phyloP scores from a whole-genome alignment of 495 filamentous ascomycete species.

The Daldinia grandis region DNA sequence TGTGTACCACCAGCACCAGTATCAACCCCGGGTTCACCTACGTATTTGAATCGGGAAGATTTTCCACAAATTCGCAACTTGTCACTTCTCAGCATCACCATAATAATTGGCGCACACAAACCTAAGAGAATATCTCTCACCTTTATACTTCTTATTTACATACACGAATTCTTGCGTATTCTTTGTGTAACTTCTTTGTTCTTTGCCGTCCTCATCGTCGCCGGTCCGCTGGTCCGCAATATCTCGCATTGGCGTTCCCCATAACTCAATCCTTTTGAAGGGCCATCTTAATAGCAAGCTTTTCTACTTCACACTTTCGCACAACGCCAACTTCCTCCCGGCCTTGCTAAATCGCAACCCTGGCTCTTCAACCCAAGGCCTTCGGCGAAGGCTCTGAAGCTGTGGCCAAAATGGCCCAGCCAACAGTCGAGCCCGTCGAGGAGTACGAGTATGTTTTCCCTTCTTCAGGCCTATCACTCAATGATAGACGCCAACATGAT shows the following conservation, averaged over 20 bases:
- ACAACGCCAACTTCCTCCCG: constrained; percentile 11
- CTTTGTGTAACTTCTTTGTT: constrained; percentile 23
- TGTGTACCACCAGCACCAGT: constrained; percentile 19
- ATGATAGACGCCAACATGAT: background rate
- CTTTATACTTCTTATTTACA: background rate
- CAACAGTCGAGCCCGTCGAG: constrained; percentile 62
- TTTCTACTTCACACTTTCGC: constrained; percentile 4
- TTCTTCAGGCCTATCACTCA: background rate
- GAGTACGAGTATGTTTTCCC: constrained; percentile 63
- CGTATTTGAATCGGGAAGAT: constrained; percentile 33
- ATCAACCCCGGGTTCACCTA: constrained; percentile 21
- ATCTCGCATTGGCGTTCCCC: constrained; percentile 19
- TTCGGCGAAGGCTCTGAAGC: constrained; percentile 63
- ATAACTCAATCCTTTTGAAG: background rate
- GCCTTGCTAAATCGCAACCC: constrained; percentile 51
- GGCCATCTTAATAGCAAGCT: background rate
- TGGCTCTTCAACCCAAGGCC: constrained; percentile 62
- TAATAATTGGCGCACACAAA: constrained; percentile 4
- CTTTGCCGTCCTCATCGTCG: constrained; percentile 7
- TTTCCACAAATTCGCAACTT: constrained; percentile 27
- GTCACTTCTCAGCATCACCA: constrained; percentile 5
- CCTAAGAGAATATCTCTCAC: background rate
- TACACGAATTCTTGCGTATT: constrained; percentile 6
- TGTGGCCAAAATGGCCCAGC: constrained; percentile 68
- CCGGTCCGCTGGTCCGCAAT: constrained; percentile 15